Percentiles rank a stretch among this genome's conserved stretches.
phyloP scores from a whole-genome alignment of 257 asterid species.

The Solanum pinnatisectum region DNA sequence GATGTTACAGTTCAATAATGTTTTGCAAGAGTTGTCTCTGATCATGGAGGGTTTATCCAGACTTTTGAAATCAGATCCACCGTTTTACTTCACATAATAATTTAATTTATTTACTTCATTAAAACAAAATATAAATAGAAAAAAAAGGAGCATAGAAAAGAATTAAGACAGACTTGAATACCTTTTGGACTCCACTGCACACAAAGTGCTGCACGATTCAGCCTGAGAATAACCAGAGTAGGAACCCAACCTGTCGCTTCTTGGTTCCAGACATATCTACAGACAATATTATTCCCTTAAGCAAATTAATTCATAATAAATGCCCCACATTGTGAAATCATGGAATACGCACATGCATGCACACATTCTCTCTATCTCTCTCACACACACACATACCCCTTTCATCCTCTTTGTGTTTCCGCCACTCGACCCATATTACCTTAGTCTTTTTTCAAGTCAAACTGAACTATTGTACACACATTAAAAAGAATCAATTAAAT shows the following conservation, averaged over 20 bases:
- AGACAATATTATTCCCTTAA: slow-evolving; percentile 1
- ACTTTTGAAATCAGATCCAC: neutral
- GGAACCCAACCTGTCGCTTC: slow-evolving; percentile 86
- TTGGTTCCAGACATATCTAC: slow-evolving; percentile 89
- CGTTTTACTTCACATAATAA: neutral
- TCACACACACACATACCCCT: neutral
- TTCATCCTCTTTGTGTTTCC: neutral
- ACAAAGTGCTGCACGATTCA: slow-evolving; percentile 98
- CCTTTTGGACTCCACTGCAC: slow-evolving; percentile 99
- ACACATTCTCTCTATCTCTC: neutral
- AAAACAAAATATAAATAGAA: neutral
- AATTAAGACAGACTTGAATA: slow-evolving; percentile 9
- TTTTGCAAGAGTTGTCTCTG: neutral
- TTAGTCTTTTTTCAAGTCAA: neutral
- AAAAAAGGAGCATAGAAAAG: neutral
- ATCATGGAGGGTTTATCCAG: neutral
- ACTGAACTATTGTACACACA: neutral
- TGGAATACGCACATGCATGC: neutral
- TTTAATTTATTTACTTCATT: neutral
- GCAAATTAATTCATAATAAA: neutral
- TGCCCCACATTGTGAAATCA: neutral
- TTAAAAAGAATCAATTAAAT: neutral
- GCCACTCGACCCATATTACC: neutral
- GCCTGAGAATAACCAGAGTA: slow-evolving; percentile 93
- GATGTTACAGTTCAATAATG: neutral